A percentile compares a stretch with the other conserved stretches of the same genome.
Evolutionary conservation across 75 land plant genomes (phyloP).

Genomic region (Sequoia sempervirens): DNA sequence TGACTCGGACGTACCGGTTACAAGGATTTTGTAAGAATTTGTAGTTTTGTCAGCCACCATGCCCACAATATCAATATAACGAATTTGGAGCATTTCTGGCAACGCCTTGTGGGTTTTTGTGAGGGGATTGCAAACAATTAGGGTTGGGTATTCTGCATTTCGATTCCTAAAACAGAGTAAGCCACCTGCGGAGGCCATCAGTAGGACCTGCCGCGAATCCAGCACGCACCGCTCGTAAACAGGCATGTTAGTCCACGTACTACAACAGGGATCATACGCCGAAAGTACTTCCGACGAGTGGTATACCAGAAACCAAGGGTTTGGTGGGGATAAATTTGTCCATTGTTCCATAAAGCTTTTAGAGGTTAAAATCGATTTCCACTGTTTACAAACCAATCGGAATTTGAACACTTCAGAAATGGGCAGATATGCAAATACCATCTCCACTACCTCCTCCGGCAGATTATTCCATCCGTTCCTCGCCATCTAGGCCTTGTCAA

Average conservation of each 20-base stretch:
- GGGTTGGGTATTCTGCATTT: slow-evolving; percentile 13
- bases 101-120: slow-evolving; percentile 14
- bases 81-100: slow-evolving; percentile 18
- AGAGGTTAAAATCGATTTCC: slow-evolving; percentile 20
- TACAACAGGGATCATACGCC: slow-evolving; percentile 21
- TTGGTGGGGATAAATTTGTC: slow-evolving; percentile 15
- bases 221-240: slow-evolving; percentile 25
- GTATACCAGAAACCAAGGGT: slow-evolving; percentile 25
- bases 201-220: slow-evolving; percentile 22
- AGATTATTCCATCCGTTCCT: slow-evolving; percentile 18
- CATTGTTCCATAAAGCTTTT: slow-evolving; percentile 22
- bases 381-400: slow-evolving; percentile 34
- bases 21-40: slow-evolving; percentile 28
- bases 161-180: slow-evolving; percentile 30
- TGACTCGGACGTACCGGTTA: slow-evolving; percentile 21
- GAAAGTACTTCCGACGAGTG: slow-evolving; percentile 14
- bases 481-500: background rate
- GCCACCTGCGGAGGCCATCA: slow-evolving; percentile 31
- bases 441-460: slow-evolving; percentile 33
- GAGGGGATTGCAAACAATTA: slow-evolving; percentile 34
- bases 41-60: slow-evolving; percentile 25
- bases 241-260: slow-evolving; percentile 31
- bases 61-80: slow-evolving; percentile 30
- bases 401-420: slow-evolving; percentile 16
- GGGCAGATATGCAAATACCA: slow-evolving; percentile 29